Evolutionary conservation across 139 green algal genomes (phyloP).

Genomic region (Closterium sp.): DNA sequence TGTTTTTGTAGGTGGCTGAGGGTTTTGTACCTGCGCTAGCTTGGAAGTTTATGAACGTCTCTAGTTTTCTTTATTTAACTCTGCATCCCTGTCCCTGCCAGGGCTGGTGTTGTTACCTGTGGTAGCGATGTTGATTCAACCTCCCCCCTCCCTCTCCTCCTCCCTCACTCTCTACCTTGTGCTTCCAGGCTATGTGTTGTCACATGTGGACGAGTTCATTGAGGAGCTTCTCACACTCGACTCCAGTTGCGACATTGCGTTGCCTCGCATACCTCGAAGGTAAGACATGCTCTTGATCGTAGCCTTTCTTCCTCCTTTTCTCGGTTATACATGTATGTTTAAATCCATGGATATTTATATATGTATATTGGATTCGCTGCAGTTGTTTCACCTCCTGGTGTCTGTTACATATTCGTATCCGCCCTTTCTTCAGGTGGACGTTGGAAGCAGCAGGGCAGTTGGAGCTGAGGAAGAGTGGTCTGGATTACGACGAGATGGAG

Average conservation of each 20-base stretch:
- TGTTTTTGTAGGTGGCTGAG: no score
- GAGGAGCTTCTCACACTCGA: slow-evolving; percentile 75
- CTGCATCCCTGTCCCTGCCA: neutral
- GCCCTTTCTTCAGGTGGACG: slow-evolving; percentile 22
- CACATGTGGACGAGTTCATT: slow-evolving; percentile 83
- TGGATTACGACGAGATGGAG: slow-evolving; percentile 52
- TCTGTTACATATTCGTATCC: neutral
- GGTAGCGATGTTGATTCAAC: no score
- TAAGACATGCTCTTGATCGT: neutral
- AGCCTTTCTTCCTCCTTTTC: neutral
- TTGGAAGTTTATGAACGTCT: no score
- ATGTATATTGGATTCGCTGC: neutral
- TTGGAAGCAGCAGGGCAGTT: slow-evolving; percentile 40
- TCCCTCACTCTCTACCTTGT: neutral
- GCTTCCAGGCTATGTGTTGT: slow-evolving; percentile 61
- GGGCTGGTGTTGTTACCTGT: neutral
- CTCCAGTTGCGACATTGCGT: slow-evolving; percentile 75
- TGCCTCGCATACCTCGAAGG: neutral
- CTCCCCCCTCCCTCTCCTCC: neutral
- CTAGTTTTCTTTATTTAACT: no score
- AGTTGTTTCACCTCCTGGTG: neutral
- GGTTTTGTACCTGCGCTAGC: no score
- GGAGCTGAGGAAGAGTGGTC: slow-evolving; percentile 30
- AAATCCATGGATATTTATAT: neutral
- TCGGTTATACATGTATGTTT: neutral